Evolutionary conservation across 208 protist species (phyloP).

Genomic region (Perkinsela sp.): DNA sequence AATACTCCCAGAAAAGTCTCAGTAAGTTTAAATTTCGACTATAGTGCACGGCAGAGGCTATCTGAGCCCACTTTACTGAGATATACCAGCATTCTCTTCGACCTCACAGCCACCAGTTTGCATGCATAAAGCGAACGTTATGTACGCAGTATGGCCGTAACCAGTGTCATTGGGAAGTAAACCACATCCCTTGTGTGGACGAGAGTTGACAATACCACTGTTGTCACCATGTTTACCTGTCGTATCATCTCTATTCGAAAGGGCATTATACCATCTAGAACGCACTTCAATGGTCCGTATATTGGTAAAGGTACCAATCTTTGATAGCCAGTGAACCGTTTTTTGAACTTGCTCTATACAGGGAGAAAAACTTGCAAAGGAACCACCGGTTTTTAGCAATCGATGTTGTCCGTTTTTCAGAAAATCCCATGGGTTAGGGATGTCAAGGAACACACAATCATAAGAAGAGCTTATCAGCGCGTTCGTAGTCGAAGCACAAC

Average conservation of each 20-base stretch:
- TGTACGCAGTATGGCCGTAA: not conserved
- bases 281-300: constrained; percentile 55
- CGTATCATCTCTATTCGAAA: too few species aligned
- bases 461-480: constrained; percentile 17
- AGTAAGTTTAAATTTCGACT: too few species aligned
- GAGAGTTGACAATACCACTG: not conserved
- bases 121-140: not conserved
- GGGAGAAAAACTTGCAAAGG: constrained; percentile 67
- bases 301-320: constrained; percentile 33
- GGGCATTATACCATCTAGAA: constrained; percentile 29
- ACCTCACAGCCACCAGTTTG: too few species aligned
- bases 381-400: constrained; percentile 32
- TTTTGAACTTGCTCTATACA: constrained; percentile 75
- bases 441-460: constrained; percentile 69
- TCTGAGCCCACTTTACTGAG: too few species aligned
- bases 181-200: not conserved
- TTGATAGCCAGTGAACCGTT: constrained; percentile 19
- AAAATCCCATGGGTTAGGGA: constrained; percentile 49
- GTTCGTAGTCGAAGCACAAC: constrained; percentile 18
- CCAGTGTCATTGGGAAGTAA: not conserved
- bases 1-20: too few species aligned
- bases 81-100: too few species aligned
- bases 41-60: too few species aligned
- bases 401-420: constrained; percentile 42
- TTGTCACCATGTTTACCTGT: not conserved